Percentiles rank a stretch among this genome's conserved stretches.
These are phyloP conservation scores for Cylindrotheca fusiformis DNA, from an alignment of 108 stramenopile genomes.

Conservation along the genomic window DNA sequence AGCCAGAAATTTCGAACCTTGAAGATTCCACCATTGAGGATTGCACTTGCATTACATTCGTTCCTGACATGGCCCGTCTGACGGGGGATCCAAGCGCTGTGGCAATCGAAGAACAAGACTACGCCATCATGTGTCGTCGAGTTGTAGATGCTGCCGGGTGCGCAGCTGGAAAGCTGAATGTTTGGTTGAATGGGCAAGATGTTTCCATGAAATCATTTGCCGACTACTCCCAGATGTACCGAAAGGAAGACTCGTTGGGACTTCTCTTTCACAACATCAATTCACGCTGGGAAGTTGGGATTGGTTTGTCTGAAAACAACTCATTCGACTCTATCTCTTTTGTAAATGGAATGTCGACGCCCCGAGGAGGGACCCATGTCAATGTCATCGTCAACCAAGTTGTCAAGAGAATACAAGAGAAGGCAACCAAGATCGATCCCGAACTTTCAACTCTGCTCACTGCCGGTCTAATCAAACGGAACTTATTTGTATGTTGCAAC, in stretches of 20 bases:
- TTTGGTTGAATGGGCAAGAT: constrained; percentile 89
- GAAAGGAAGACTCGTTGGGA: constrained; percentile 52
- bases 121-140: constrained; percentile 77
- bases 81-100: constrained; percentile 8
- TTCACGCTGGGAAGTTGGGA: constrained; percentile 71
- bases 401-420: constrained; percentile 61
- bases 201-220: constrained; percentile 83
- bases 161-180: constrained; percentile 62
- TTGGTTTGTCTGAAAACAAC: constrained; percentile 56
- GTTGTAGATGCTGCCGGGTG: constrained; percentile 89
- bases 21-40: constrained; percentile 22
- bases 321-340: constrained; percentile 74
- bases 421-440: constrained; percentile 49
- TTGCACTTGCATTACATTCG: constrained; percentile 77
- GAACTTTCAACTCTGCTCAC: constrained; percentile 43
- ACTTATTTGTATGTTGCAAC: constrained; percentile 92
- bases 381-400: constrained; percentile 70
- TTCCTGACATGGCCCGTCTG: constrained; percentile 70
- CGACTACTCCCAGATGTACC: constrained; percentile 86
- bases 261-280: constrained; percentile 69
- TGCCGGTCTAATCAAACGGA: constrained; percentile 79
- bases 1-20: constrained; percentile 37
- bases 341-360: constrained; percentile 90
- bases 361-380: constrained; percentile 88
- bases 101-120: constrained; percentile 58